A percentile compares a stretch with the other conserved stretches of the same genome.
Evolutionary conservation across 257 asterid genomes (phyloP).

Genomic region (Lithospermum erythrorhizon): DNA sequence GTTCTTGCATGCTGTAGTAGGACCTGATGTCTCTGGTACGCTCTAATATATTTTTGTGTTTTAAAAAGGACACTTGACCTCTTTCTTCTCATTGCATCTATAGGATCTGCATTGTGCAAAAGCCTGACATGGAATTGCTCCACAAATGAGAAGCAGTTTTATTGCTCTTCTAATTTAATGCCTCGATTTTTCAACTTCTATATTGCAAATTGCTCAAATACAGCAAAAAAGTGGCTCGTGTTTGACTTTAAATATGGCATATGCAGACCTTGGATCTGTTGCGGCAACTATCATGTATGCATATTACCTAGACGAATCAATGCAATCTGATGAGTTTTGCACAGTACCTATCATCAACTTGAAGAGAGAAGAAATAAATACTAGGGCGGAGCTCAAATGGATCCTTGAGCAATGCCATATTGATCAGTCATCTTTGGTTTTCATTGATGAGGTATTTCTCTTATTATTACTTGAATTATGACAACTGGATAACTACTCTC

Average conservation of each 20-base stretch:
- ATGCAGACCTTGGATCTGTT: slow-evolving; percentile 70
- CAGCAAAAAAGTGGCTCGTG: slow-evolving; percentile 5
- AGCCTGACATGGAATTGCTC: no score
- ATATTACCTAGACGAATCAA: slow-evolving; percentile 44
- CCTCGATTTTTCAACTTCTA: not conserved
- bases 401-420: slow-evolving; percentile 61
- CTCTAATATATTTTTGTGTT: slow-evolving; percentile 2
- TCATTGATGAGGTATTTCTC: slow-evolving; percentile 58
- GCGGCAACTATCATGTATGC: slow-evolving; percentile 71
- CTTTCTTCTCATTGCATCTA: slow-evolving; percentile 2
- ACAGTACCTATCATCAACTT: slow-evolving; percentile 68
- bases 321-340: slow-evolving; percentile 35
- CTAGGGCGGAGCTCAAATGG: slow-evolving; percentile 56
- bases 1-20: slow-evolving; percentile 70
- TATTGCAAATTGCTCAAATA: slow-evolving; percentile 1
- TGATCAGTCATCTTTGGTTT: slow-evolving; percentile 53
- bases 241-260: slow-evolving; percentile 13
- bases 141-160: not conserved
- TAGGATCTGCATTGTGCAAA: no score
- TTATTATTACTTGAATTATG: not conserved
- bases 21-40: slow-evolving; percentile 54
- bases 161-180: not conserved
- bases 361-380: slow-evolving; percentile 47
- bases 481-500: not conserved
- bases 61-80: not conserved